Evolutionary conservation across 2,329 filamentous ascomycete genomes (phyloP).

Genomic region (Emmonsiellopsis sp.): DNA sequence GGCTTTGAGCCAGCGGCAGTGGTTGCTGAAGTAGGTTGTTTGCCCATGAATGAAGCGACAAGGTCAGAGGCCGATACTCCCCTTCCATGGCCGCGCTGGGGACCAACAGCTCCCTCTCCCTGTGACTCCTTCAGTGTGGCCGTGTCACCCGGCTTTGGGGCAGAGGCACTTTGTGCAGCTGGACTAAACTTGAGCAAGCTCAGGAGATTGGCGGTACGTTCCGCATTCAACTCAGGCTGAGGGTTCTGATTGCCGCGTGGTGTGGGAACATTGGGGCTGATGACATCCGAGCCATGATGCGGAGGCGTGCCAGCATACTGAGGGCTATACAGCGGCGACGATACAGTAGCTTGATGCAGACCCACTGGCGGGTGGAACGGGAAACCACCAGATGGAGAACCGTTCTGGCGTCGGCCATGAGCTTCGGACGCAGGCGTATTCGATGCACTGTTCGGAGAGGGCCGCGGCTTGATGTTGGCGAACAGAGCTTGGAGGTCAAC

Average conservation of each 20-base stretch:
- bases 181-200: slow-evolving; percentile 58
- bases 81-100: slow-evolving; percentile 21
- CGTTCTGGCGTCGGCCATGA: slow-evolving; percentile 17
- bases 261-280: slow-evolving; percentile 46
- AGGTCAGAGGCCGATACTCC: slow-evolving; percentile 48
- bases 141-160: slow-evolving; percentile 18
- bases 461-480: slow-evolving; percentile 35
- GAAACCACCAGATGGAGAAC: slow-evolving; percentile 24
- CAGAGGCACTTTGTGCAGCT: slow-evolving; percentile 20
- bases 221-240: slow-evolving; percentile 30
- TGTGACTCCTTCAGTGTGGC: slow-evolving; percentile 18
- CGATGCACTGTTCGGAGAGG: slow-evolving; percentile 22
- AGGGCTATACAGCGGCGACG: slow-evolving; percentile 50
- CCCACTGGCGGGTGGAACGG: slow-evolving; percentile 25
- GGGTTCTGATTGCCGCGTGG: slow-evolving; percentile 33
- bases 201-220: slow-evolving; percentile 49
- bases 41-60: slow-evolving; percentile 46
- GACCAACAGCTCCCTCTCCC: slow-evolving; percentile 9
- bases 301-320: slow-evolving; percentile 44
- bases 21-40: slow-evolving; percentile 25
- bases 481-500: slow-evolving; percentile 39
- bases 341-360: slow-evolving; percentile 48
- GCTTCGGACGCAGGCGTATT: slow-evolving; percentile 18
- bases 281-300: slow-evolving; percentile 47
- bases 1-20: slow-evolving; percentile 20